Evolutionary conservation across 106 monocot genomes (phyloP), one percentile per base, ranked within the genome.

Genomic region (Dendrobium chrysotoxum): DNA sequence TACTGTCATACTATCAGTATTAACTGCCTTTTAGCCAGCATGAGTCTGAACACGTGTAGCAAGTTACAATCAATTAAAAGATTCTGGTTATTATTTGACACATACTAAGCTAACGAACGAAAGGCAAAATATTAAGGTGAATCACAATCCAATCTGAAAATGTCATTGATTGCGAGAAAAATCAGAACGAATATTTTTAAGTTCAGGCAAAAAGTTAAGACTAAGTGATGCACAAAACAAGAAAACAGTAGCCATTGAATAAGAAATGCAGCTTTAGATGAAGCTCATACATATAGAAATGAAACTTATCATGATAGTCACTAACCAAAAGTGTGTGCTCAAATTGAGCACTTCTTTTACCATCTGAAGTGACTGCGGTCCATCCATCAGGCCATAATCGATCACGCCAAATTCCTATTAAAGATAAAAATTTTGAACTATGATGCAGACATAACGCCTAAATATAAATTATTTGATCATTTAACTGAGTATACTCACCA

Each of bases 321-420:
- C 85, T 86, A 70, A 99, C 99, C 99, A 99, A 72, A 86, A 99
- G 95, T 16, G 99, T 99, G 75, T 99, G 99, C 79, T 99, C 99
- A 86, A 99, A 99, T 72, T 99, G 95, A 78, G 99, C 99, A 80
- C 99, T 99, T 58, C 95, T 61, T 87, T 93, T 95, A 66, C 99
- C 99, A 86, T 99, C 99, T 75, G 90, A 88, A 86, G 95, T 93
- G 55, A 90, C 95, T 70, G 91, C 92, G 38, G 99, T 95, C 99
- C 99, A 99, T 75, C 91, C 91, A 83, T 99, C 99, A 82, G 99
- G 99, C 99, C 99, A 99, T 31, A 95, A 78, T 26, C 88, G 82
- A 78, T 99, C 99, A 82, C 91, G 89, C 99, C 99, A 99, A 80
- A 89, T 79, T 64, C 99, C 99, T 99, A 40, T 30, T 80, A 45